Base-by-base conservation (phyloP, 768 basidiomycete species). In the Gloeopeniophorella convolvens region DNA sequence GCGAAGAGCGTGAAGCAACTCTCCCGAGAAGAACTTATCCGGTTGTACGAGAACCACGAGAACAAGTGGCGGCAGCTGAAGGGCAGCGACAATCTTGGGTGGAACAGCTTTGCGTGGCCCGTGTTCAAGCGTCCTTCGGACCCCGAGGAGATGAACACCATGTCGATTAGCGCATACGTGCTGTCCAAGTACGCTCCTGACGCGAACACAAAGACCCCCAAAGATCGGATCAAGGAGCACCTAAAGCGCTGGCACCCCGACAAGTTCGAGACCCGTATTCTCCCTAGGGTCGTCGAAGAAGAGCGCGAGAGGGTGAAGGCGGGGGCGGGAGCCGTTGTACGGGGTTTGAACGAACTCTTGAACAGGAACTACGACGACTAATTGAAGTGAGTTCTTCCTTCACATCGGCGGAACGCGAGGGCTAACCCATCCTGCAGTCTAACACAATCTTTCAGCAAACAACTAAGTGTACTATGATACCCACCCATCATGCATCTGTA, bases 211-310 rank as follows among this genome's bases (percentile, higher is more conserved):
- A 78, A 75, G 65, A 68, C 69, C 40, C 59, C 71, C 42, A 85
- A 84, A 67, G 87, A 89, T 58, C 79, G 85, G 12, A 72, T 88
- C 56, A 85, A 80, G 69, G 86, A 89, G 53, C 78, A 81, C 46
- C 74, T 90, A 58, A 75, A 77, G 65, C 69, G 74, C 56, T 90
- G 86, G 87, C 87, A 90, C 65, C 87, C 88, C 4, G 88, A 90
- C 66, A 79, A 84, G 28, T 89, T 90, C 60, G 83, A 89, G 57
- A 79, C 79, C 30, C 80, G 83, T 63, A 67, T 78, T 45, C 63
- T 89, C 61, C 68, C 74, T 10, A 80, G 80, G 65, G 84, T 89
- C 42, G 66, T 69, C 42, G 80, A 82, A 54, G 71, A 63, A 30
- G 84, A 89, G 53, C 74, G 72, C 62, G 85, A 80, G 60, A 76